A percentile compares a stretch with the other conserved stretches of the same genome.
phyloP scores from a whole-genome alignment of 2,329 filamentous ascomycete genomes.

The Stemphylium beticola region DNA sequence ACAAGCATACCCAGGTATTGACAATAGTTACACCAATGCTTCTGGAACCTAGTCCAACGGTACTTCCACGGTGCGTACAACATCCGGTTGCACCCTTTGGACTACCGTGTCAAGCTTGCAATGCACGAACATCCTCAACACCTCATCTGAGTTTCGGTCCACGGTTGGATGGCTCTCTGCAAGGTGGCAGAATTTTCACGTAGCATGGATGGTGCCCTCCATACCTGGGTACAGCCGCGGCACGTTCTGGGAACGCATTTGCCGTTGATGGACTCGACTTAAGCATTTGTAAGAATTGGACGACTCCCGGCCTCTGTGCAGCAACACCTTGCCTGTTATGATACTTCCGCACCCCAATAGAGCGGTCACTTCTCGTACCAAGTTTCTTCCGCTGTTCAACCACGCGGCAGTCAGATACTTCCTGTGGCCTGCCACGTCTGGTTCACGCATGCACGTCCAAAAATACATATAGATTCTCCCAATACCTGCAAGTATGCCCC shows the following conservation, averaged over 20 bases:
- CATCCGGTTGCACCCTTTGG: background rate
- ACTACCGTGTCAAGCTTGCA: background rate
- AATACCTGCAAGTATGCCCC: background rate
- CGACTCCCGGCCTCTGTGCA: too few species aligned
- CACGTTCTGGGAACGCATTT: background rate
- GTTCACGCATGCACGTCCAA: background rate
- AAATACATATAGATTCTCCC: background rate
- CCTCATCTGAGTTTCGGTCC: slow-evolving; percentile 3
- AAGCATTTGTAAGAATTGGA: too few species aligned
- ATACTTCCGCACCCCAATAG: too few species aligned
- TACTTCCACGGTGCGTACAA: background rate
- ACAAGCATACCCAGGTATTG: background rate
- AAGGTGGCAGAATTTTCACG: background rate
- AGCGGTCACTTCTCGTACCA: too few species aligned
- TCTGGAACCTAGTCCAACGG: background rate
- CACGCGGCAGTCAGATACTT: too few species aligned
- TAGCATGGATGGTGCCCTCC: background rate
- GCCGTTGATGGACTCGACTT: background rate
- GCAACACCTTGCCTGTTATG: too few species aligned
- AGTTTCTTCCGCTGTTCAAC: too few species aligned
- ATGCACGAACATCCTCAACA: slow-evolving; percentile 1
- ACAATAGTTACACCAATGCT: background rate
- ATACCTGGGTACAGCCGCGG: background rate
- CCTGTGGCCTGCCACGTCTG: too few species aligned
- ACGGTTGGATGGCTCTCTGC: background rate